These are phyloP conservation scores for Saccharomyces eubayanus DNA, from an alignment of 805 yeast genomes.

Conservation along the genomic window DNA sequence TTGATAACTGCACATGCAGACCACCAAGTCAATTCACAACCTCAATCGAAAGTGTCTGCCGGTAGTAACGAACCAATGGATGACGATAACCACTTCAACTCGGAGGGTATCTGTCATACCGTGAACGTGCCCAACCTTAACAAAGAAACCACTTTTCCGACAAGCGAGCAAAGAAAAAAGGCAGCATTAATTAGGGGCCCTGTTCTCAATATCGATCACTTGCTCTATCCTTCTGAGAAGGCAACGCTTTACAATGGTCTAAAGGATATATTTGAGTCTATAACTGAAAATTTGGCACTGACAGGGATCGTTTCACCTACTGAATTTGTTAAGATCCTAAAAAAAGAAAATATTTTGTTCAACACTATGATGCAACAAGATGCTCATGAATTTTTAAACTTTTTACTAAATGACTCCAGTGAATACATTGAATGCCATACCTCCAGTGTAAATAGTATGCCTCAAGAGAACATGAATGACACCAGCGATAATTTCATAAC, in stretches of 20 bases:
- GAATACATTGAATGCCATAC: slow-evolving; percentile 29
- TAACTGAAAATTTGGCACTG: slow-evolving; percentile 58
- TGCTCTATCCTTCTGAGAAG: slow-evolving; percentile 34
- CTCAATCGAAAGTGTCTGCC: background rate
- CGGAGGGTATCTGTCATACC: background rate
- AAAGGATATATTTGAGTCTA: slow-evolving; percentile 78
- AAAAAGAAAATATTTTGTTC: slow-evolving; percentile 75
- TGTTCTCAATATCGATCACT: slow-evolving; percentile 67
- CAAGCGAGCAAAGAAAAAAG: slow-evolving; percentile 67
- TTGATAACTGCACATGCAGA: background rate
- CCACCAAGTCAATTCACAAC: background rate
- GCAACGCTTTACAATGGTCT: slow-evolving; percentile 53
- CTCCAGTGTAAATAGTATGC: slow-evolving; percentile 4
- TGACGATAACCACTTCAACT: background rate
- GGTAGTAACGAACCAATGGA: background rate
- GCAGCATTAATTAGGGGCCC: slow-evolving; percentile 78
- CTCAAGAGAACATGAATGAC: slow-evolving; percentile 3
- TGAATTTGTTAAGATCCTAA: slow-evolving; percentile 63
- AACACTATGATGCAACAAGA: slow-evolving; percentile 94
- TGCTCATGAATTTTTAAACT: slow-evolving; percentile 93
- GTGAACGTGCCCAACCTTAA: background rate
- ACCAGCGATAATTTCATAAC: slow-evolving; percentile 44
- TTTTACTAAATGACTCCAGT: slow-evolving; percentile 67
- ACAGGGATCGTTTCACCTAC: slow-evolving; percentile 83
- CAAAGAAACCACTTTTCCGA: background rate